Base-by-base conservation (phyloP, 768 basidiomycete genomes). In the Termitomyces sp. region DNA sequence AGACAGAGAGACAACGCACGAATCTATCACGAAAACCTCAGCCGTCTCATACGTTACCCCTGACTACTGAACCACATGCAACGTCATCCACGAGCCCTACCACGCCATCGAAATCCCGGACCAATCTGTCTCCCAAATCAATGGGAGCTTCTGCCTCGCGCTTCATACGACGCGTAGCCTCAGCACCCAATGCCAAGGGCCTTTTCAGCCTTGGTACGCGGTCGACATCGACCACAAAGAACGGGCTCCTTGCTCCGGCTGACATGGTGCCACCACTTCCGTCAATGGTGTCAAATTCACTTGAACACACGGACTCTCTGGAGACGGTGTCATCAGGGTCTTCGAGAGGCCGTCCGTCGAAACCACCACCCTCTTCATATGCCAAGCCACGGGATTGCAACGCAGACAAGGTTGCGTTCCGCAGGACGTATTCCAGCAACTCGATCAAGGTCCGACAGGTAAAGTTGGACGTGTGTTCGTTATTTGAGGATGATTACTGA, bases 351-450 rank as follows among this genome's bases (percentile, higher is more conserved):
- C 76, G 80, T 55, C 71, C 76, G 28, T 70, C 77, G 51, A 74
- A 77, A 55, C 72, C 77, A 33, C 66, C 73, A n/a, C 75, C 73
- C 52, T 69, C 74, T 47, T 70, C 66, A 64, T 70, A 71, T 39
- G 68, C 74, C 52, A 80, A 77, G 60, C 72, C 77, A 54, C 75
- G 80, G 52, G 71, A 77, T 55, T 77, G 81, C 39, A 68, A 66
- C 24, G 62, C 68, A 56, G 81, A 78, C 56, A 84, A 84, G 71
- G 74, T 82, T 60, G 82, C 91, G 29, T 98, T 98, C 72, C 83
- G 92, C 57, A 77, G 97, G 67, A 98, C 97, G 47, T 99, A 99
- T 74, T 96, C 93, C 41, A 94, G 92, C 68, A 96, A 97, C 72
- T 96, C 94, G 20, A 98, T 99, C 76, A 97, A 97, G 76, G 85